Evolutionary conservation across 1,139 yeast species (phyloP).

Genomic region (Sugiyamaella neomexicana): DNA sequence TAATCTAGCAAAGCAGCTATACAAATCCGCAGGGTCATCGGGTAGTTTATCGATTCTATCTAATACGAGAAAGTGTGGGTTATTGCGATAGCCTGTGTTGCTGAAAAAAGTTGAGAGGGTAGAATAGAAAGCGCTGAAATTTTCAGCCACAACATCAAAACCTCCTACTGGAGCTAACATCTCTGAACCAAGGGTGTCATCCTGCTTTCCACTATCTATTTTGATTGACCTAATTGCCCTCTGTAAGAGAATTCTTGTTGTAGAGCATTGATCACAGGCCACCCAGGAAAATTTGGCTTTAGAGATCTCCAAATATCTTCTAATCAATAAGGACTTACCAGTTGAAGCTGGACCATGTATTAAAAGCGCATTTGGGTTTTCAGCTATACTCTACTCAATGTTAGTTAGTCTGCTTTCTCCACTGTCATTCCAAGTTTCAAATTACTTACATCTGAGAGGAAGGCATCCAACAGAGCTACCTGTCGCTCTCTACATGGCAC

Average conservation of each 20-base stretch:
- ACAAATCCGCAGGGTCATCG: constrained; percentile 50
- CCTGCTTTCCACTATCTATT: constrained; percentile 23
- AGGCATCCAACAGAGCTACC: constrained; percentile 26
- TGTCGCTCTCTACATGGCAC: constrained; percentile 29
- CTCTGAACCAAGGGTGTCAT: neutral
- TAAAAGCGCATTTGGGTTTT: constrained; percentile 34
- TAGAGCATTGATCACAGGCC: constrained; percentile 40
- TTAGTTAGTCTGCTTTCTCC: neutral
- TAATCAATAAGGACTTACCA: constrained; percentile 37
- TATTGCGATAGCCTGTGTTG: constrained; percentile 38
- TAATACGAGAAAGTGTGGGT: constrained; percentile 54
- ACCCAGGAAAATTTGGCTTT: constrained; percentile 33
- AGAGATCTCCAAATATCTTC: constrained; percentile 25
- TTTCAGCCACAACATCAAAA: constrained; percentile 45
- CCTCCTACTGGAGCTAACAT: constrained; percentile 13
- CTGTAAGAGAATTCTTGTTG: constrained; percentile 41
- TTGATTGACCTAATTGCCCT: constrained; percentile 38
- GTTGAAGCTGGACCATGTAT: constrained; percentile 40
- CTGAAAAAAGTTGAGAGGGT: constrained; percentile 46
- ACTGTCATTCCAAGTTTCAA: neutral
- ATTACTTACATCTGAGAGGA: constrained; percentile 23
- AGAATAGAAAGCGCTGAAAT: constrained; percentile 49
- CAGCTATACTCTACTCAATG: constrained; percentile 1
- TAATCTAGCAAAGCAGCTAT: constrained; percentile 50
- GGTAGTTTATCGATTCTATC: constrained; percentile 59